Evolutionary conservation across 495 filamentous ascomycete species (phyloP), one percentile per base, ranked within the genome.

Genomic region (Rusavskia elegans): DNA sequence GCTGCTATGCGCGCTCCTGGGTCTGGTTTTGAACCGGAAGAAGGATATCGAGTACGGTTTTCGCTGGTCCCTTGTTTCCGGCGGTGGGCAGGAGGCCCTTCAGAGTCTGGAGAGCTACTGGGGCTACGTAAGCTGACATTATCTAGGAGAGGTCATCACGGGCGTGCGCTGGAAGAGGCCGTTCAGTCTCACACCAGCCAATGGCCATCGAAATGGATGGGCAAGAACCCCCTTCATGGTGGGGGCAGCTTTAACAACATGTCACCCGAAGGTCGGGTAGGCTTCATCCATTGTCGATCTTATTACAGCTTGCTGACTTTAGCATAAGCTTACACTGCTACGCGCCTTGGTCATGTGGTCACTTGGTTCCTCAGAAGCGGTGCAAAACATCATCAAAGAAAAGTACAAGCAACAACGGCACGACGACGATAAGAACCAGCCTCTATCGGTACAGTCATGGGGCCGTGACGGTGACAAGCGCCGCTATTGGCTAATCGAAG

Each of bases 391-490:
- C 53, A 82, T 96, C 61, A 86, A 85, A 59, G 81, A 89, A 53
- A 82, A 81, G 17, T 97, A 96, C 76, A 96, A 96, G 64, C 85
- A 85, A 63, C 71, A 77, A 54, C 84, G 89, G 45, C 84, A 89
- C 56, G 87, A 95, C 52, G 88, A 93, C 59, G 92, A 98, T 59
- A 73, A 89, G 16, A 95, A 97, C 64, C 87, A 94, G 55, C 85
- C 87, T 16, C 74, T 97, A 17, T 94, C 89, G 14, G 84, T 98
- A 17, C 92, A 97, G 64, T 81, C 88, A 2, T 98, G 92, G 92
- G 92, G 92, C 9, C 74, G 80, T 23, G 92, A 98, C 64, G 85
- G 85, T 50, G 75, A 93, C 55, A 94, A 93, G 68, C 80, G 93
- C 30, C 76, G 87, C 51, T 97, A 95, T 66, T 98, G 83, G 76